Conservation (phyloP, 2,329 filamentous ascomycete species). For the Lachnum nothofagi region DNA sequence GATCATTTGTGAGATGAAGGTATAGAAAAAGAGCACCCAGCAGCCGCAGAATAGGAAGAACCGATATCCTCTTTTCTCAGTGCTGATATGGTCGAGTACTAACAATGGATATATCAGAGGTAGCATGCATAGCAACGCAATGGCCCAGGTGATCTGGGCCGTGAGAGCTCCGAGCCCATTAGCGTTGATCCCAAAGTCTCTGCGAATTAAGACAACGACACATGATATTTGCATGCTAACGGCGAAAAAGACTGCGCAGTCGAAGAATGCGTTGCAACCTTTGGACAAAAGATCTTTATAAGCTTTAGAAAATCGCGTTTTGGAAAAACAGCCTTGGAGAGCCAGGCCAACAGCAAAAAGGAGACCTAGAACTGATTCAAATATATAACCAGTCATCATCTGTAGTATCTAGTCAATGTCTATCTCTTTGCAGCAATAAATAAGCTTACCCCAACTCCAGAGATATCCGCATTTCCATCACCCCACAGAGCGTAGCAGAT, state of each 20-base stretch:
- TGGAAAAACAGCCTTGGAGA: neutral
- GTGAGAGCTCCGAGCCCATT: slow-evolving; percentile 13
- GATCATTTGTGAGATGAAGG: slow-evolving; percentile 16
- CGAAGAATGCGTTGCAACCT: slow-evolving; percentile 3
- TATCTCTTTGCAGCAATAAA: neutral
- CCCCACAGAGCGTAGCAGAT: slow-evolving; percentile 17
- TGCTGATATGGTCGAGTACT: neutral
- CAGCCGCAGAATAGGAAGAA: slow-evolving; percentile 11
- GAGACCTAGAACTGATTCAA: slow-evolving; percentile 7
- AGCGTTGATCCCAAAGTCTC: slow-evolving; percentile 12
- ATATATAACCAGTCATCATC: slow-evolving; percentile 13
- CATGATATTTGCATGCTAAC: slow-evolving; percentile 12
- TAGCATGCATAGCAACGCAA: slow-evolving; percentile 11
- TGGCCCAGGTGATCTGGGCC: slow-evolving; percentile 15
- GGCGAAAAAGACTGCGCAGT: slow-evolving; percentile 10
- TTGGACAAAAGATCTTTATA: neutral
- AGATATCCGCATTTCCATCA: slow-evolving; percentile 14
- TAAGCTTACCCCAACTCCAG: slow-evolving; percentile 12
- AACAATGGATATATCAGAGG: slow-evolving; percentile 6
- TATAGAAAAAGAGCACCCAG: slow-evolving; percentile 16
- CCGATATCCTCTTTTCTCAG: slow-evolving; percentile 5
- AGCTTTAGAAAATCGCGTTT: neutral
- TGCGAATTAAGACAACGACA: slow-evolving; percentile 8
- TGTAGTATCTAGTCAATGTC: neutral
- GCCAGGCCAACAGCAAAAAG: slow-evolving; percentile 3